Base-by-base conservation (phyloP, 768 basidiomycete species). In the Coprinopsis sp. region DNA sequence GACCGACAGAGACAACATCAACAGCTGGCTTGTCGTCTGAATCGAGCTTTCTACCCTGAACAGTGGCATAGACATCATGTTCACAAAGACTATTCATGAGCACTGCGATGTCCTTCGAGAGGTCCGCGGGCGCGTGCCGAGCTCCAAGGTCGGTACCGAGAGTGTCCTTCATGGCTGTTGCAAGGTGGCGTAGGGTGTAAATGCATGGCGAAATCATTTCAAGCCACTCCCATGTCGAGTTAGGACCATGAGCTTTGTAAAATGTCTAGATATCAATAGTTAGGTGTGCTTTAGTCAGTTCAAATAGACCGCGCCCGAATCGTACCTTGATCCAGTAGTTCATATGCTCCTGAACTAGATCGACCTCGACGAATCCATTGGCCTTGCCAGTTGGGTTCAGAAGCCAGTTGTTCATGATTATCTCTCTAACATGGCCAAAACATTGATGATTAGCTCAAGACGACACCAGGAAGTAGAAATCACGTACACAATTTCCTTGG, bases 271-370 rank as follows among this genome's bases (percentile, higher is more conserved):
- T n/a, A n/a, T n/a, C n/a, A n/a, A n/a, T n/a, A n/a, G n/a, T n/a
- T n/a, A n/a, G n/a, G n/a, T n/a, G n/a, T n/a, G n/a, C n/a, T n/a
- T n/a, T n/a, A n/a, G n/a, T n/a, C n/a, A n/a, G n/a, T n/a, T n/a
- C n/a, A n/a, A n/a, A 28, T 31, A 33, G 12, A 19, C 33, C 18
- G 10, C 34, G 7, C 7, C 18, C 18, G 11, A 37, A 13, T 44
- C 46, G 0, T 41, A 64, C 64, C 58, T 68, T 65, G 5, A 62
- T 58, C 60, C 61, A 64, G 40, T 54, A 66, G 46, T 67, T 69
- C 33, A 60, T 24, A 36, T 67, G 66, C 44, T 69, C 64, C 36
- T 67, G 67, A 23, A 66, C 47, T 0, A 66, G 52, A 38, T 66
- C 66, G 4, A 60, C 37, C 24, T 66, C 64, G 0, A 64, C 58